Evolutionary conservation across 2,329 filamentous ascomycete species (phyloP).

Genomic region (Monosporascus sp.): DNA sequence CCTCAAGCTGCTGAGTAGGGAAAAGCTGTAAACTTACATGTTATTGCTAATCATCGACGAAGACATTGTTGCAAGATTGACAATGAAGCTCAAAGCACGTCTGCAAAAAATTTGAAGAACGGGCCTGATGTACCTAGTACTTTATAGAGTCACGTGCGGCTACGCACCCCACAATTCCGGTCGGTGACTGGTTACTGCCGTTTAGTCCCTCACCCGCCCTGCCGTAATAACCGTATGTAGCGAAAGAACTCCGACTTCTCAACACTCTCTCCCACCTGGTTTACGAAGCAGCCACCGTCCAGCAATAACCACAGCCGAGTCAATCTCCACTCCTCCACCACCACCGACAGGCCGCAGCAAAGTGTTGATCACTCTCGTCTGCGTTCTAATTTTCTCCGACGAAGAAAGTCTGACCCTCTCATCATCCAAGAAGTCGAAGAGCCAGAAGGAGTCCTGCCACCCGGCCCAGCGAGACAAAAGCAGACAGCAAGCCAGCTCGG

Average conservation of each 20-base stretch:
- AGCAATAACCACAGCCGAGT: background rate
- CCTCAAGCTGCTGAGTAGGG: background rate
- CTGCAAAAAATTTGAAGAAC: background rate
- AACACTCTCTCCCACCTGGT: background rate
- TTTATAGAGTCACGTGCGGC: background rate
- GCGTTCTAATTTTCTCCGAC: background rate
- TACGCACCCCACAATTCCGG: background rate
- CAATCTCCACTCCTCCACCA: conserved; percentile 1
- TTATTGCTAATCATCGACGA: too few species aligned
- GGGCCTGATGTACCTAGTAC: background rate
- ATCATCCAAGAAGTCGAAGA: too few species aligned
- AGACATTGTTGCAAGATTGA: too few species aligned
- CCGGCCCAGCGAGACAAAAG: too few species aligned
- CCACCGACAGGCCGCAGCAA: background rate
- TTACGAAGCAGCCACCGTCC: background rate
- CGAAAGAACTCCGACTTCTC: conserved; percentile 1
- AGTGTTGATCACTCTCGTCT: background rate
- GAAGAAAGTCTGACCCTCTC: background rate
- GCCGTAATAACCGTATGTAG: background rate
- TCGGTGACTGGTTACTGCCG: background rate
- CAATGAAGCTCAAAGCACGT: conserved; percentile 8
- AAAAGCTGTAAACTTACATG: too few species aligned
- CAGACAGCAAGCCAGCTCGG: too few species aligned
- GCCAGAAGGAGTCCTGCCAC: too few species aligned
- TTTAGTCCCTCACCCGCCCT: background rate